Evolutionary conservation across 2,329 filamentous ascomycete genomes (phyloP), one percentile per base, ranked within the genome.

Genomic region (Aspergillus pseudoviridinutans): DNA sequence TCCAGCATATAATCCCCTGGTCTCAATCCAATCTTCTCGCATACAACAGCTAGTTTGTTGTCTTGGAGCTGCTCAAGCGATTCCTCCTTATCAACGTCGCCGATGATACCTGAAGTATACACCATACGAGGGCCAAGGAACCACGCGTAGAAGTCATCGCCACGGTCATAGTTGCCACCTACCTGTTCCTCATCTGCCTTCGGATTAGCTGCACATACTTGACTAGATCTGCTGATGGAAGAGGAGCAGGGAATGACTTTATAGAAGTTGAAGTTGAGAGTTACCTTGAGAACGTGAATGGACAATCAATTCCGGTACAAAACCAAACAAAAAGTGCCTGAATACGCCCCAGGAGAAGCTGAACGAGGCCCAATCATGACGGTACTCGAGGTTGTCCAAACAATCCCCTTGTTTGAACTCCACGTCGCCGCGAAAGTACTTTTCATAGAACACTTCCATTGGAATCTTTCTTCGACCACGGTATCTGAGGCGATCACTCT

Each of bases 11-110:
- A 81, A 74, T 96, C 91, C 66, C 86, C 90, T 67, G 86, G 75
- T 78, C 91, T 81, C 58, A 96, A 82, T 32, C 80, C 85, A 63
- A 95, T 90, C 84, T 96, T 96, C 77, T 95, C 90, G 76, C 91
- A 96, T 49, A 96, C 91, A 63, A 93, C 80, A 62, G 87, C 87
- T 71, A 96, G 80, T 79, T 96, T 96, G 84, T 96, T 96, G 78
- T 25, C 25, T 25, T 25, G 25, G 1, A 25, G 25, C 25, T 25
- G 4, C 25, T 96, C 91, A 79, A 96, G 70, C 55, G 72, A 56
- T 53, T 73, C 70, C 49, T 71, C 69, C 25, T 55, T 52, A 14
- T 62, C 55, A 9, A 57, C 58, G 47, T 72, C 68, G 6, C 67
- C 67, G 56, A 73, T 68, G 25, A 72, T 65, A 12, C 69, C 71